phyloP scores from a whole-genome alignment of 805 yeast species.

The Candida boleticola region DNA sequence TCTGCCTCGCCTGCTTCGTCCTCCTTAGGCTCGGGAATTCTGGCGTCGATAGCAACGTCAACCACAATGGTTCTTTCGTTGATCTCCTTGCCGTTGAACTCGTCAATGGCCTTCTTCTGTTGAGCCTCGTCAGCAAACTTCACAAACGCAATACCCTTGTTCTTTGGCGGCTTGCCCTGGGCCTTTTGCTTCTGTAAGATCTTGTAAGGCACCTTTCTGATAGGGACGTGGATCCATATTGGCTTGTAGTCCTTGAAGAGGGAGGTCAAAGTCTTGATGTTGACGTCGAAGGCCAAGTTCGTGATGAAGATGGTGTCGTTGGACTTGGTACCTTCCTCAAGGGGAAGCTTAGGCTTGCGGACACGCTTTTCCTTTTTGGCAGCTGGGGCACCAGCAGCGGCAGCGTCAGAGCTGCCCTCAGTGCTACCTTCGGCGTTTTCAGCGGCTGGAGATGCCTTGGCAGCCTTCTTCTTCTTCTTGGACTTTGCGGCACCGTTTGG shows the following conservation, averaged over 20 bases:
- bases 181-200: constrained; percentile 44
- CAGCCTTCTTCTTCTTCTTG: constrained; percentile 3
- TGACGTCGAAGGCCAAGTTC: constrained; percentile 53
- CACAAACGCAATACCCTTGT: constrained; percentile 67
- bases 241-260: constrained; percentile 51
- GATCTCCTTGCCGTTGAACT: constrained; percentile 63
- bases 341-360: constrained; percentile 4
- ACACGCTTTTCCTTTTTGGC: neutral
- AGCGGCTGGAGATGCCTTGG: constrained; percentile 2
- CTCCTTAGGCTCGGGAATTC: constrained; percentile 15
- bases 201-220: constrained; percentile 43
- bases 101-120: constrained; percentile 69
- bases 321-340: constrained; percentile 51
- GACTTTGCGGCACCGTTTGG: neutral
- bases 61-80: constrained; percentile 67
- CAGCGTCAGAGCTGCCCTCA: too few species aligned
- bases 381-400: constrained; percentile 9
- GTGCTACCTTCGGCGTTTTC: constrained; percentile 6
- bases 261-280: constrained; percentile 43
- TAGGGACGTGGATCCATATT: constrained; percentile 59
- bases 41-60: constrained; percentile 69
- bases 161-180: constrained; percentile 39
- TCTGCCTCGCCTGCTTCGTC: constrained; percentile 26
- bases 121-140: constrained; percentile 57
- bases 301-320: constrained; percentile 59